Evolutionary conservation across 2,329 filamentous ascomycete genomes (phyloP), one percentile per base, ranked within the genome.

Genomic region (Aureobasidium sp.): DNA sequence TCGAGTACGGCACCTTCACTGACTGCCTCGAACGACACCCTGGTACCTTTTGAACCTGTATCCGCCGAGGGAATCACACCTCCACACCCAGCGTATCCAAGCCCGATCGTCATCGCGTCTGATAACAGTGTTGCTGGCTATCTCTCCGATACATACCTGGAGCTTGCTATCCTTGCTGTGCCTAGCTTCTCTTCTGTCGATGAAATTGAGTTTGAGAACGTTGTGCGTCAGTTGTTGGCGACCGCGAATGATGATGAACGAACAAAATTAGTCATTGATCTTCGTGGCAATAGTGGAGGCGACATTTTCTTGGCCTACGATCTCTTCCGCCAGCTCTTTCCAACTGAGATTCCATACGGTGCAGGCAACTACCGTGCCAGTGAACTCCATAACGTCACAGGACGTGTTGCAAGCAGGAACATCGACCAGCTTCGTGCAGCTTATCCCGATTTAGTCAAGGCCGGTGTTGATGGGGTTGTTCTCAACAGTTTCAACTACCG

Each of bases 221-320:
- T 71, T 0, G 71, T 78, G 62, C 68, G 75, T 8, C 63, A 72
- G 8, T 80, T 85, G 65, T 74, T 86, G 16, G 71, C 75, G 0
- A 72, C 75, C 44, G 78, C 78, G 13, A 76, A 78, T 45, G 64
- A 70, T 2, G 74, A 74, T 2, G 76, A 78, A 2, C 85, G 85
- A 68, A 82, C 75, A n/a, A 85, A 82, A 69, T 75, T 89, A 5
- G 77, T 89, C 34, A 81, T 89, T 62, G 87, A 89, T 64, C 68
- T 89, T 7, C 79, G 81, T 4, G 77, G 75, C 2, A 90, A 89
- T 65, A 76, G 75, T 0, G 86, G 86, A 42, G 86, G 86, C 39
- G 71, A 69, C 27, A 71, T 72, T 14, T 69, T 73, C 30, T 69
- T 75, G 5, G 75, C 72, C 57, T 75, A 74, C 63, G 75, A 78